Evolutionary conservation across 1,139 yeast genomes (phyloP).

Genomic region (Lodderomyces beijingensis): DNA sequence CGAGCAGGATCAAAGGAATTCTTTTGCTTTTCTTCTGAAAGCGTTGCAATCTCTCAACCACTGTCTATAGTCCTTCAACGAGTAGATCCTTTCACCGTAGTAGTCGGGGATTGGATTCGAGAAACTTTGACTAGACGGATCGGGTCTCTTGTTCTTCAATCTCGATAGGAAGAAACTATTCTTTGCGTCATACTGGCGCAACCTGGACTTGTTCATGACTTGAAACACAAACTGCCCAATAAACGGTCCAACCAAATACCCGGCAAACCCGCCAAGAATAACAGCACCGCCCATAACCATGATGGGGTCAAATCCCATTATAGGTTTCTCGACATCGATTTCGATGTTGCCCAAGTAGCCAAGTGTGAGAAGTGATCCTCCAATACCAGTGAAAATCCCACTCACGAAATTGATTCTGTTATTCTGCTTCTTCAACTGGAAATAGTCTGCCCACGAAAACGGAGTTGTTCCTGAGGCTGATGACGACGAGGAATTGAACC

Average conservation of each 20-base stretch:
- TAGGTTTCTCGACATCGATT: conserved; percentile 75
- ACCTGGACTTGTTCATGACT: conserved; percentile 43
- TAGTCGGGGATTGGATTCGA: conserved; percentile 97
- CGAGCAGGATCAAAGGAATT: too few relatives aligned
- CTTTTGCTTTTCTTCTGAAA: conserved; percentile 78
- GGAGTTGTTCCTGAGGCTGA: conserved; percentile 6
- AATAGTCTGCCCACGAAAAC: conserved; percentile 74
- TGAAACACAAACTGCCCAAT: conserved; percentile 71
- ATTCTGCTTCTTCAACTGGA: conserved; percentile 69
- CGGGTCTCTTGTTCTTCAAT: conserved; percentile 76
- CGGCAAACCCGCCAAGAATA: conserved; percentile 66
- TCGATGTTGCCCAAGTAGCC: conserved; percentile 73
- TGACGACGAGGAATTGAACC: conserved; percentile 23
- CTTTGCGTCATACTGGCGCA: conserved; percentile 49
- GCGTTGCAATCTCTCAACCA: conserved; percentile 96
- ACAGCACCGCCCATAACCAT: conserved; percentile 69
- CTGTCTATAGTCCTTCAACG: conserved; percentile 80
- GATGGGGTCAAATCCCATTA: conserved; percentile 84
- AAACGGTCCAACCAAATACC: conserved; percentile 80
- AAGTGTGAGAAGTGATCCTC: conserved; percentile 72
- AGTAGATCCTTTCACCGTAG: conserved; percentile 92
- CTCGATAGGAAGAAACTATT: conserved; percentile 72
- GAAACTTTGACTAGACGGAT: conserved; percentile 88
- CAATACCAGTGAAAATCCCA: conserved; percentile 62
- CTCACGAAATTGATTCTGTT: conserved; percentile 65